phyloP scores from a whole-genome alignment of 768 basidiomycete species.

The Suillus subaureus region DNA sequence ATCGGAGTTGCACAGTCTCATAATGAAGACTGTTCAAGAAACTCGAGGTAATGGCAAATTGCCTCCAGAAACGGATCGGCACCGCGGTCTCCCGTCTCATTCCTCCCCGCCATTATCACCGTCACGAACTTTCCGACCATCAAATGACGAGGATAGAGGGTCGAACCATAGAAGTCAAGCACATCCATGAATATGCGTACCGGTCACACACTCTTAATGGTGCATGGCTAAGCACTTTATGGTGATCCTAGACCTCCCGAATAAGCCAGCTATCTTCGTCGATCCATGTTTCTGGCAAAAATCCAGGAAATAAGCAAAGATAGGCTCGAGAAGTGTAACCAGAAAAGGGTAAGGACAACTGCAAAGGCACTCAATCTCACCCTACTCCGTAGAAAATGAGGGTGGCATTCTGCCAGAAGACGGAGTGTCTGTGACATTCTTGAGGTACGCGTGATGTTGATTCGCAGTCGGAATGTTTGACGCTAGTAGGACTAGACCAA shows the following conservation, averaged over 20 bases:
- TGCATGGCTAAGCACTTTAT: neutral
- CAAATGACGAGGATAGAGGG: neutral
- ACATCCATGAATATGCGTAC: too few relatives aligned
- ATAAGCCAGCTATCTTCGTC: neutral
- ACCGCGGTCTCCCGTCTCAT: neutral
- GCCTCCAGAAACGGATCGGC: conserved; percentile 29
- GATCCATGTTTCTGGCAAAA: neutral
- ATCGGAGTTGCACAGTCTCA: neutral
- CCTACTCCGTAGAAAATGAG: neutral
- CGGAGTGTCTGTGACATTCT: too few relatives aligned
- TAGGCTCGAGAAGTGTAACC: conserved; percentile 3
- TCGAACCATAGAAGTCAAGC: too few relatives aligned
- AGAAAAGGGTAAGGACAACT: neutral
- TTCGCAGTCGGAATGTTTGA: too few relatives aligned
- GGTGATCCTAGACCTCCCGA: neutral
- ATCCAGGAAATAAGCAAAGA: neutral
- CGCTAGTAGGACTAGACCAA: too few relatives aligned
- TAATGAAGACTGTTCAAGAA: neutral
- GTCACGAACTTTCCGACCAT: neutral
- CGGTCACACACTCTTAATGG: neutral
- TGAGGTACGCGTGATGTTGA: too few relatives aligned
- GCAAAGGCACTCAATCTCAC: neutral
- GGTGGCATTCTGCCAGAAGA: too few relatives aligned
- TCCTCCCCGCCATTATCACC: neutral
- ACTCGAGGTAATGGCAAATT: conserved; percentile 17